A percentile compares a stretch with the other conserved stretches of the same genome.
These are phyloP conservation scores for Paecilomyces variotii DNA, from an alignment of 2,329 filamentous ascomycete genomes.

Conservation along the genomic window DNA sequence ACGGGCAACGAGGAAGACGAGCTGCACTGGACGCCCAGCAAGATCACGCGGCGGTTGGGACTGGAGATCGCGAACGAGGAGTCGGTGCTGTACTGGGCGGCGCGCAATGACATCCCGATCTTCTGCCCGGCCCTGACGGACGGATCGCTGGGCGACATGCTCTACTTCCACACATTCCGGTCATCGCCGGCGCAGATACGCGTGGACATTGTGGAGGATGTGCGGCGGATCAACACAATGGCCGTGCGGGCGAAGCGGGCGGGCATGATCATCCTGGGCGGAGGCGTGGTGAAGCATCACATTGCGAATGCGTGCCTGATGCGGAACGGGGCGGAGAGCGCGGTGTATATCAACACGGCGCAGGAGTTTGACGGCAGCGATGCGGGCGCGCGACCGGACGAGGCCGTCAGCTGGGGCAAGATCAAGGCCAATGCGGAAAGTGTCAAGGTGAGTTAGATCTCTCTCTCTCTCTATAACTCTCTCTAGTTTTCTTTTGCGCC, in stretches of 20 bases:
- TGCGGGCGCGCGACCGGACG: conserved; percentile 87
- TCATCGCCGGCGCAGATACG: conserved; percentile 70
- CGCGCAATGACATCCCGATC: conserved; percentile 91
- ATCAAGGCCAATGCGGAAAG: conserved; percentile 82
- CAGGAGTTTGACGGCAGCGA: conserved; percentile 98
- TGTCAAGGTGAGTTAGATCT: conserved; percentile 62
- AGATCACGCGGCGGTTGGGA: conserved; percentile 80
- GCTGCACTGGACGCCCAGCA: conserved; percentile 87
- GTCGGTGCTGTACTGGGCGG: conserved; percentile 95
- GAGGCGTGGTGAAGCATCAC: conserved; percentile 95
- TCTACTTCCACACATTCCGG: conserved; percentile 97
- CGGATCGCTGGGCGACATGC: conserved; percentile 91
- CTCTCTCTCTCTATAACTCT: background rate
- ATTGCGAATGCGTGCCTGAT: conserved; percentile 97
- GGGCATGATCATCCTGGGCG: conserved; percentile 92
- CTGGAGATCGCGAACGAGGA: conserved; percentile 89
- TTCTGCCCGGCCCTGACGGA: conserved; percentile 96
- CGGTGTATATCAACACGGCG: conserved; percentile 95
- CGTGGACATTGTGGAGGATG: conserved; percentile 89
- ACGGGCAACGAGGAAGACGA: conserved; percentile 50
- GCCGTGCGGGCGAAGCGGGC: conserved; percentile 78
- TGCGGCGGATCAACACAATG: conserved; percentile 85
- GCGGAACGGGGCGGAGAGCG: conserved; percentile 94
- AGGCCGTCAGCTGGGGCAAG: conserved; percentile 98
- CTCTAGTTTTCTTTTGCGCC: background rate